Conservation (phyloP, 306 rosid species). For the Canavalia gladiata region DNA sequence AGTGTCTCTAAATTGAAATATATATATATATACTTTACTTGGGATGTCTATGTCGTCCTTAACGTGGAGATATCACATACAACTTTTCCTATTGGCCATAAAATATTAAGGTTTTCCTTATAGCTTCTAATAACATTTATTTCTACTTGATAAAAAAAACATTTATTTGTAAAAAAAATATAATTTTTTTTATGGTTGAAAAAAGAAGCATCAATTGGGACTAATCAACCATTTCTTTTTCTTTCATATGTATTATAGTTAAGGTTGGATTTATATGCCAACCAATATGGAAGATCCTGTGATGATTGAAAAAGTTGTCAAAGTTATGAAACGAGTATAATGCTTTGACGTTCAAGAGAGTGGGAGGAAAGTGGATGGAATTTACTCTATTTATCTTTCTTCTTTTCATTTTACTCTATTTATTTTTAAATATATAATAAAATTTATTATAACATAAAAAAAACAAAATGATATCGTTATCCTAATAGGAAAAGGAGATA, state of each 20-base stretch:
- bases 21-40: conserved; percentile 20
- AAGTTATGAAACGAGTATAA: conserved; percentile 34
- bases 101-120: conserved; percentile 11
- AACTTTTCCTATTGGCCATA: conserved; percentile 39
- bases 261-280: conserved; percentile 19
- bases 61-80: conserved; percentile 40
- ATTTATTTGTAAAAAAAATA: too few species aligned
- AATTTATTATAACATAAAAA: not conserved
- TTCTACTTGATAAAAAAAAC: not conserved
- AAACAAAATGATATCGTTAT: not conserved
- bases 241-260: conserved; percentile 36
- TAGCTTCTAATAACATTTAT: conserved; percentile 13
- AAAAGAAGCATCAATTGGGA: conserved; percentile 50
- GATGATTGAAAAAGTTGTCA: conserved; percentile 54
- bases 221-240: conserved; percentile 37
- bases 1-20: conserved; percentile 24
- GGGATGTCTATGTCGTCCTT: conserved; percentile 28
- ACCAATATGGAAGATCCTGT: conserved; percentile 58
- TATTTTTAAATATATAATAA: too few species aligned
- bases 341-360: not conserved
- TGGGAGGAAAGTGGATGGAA: conserved; percentile 13
- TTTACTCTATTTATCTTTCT: not conserved
- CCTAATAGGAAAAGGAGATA: not conserved
- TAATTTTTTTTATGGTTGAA: too few species aligned
- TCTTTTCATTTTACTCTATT: not conserved